Evolutionary conservation across 2,329 filamentous ascomycete genomes (phyloP), one percentile per base, ranked within the genome.

Genomic region (Penicillium vulpinum): DNA sequence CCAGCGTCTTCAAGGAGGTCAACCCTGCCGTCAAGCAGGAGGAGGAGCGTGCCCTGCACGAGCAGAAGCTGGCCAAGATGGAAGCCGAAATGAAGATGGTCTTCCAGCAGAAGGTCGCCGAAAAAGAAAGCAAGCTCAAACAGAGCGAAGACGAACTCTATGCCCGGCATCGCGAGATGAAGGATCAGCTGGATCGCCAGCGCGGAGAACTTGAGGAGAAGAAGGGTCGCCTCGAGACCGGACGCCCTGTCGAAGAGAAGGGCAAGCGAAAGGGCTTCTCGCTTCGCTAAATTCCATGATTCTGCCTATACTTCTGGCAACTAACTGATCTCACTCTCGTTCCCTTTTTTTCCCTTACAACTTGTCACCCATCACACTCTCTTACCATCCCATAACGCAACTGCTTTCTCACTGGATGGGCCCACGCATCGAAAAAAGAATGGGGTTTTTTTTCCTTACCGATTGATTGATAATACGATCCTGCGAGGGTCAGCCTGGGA

Each of bases 21-120:
- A 99, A 99, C 86, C 94, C 94, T 62, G 93, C 94, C 45, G 94
- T 97, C 80, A 99, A 99, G 88, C 94, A 99, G 81, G 94, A 99
- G 78, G 94, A 99, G 81, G 94, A 99, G 84, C 91, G 94, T 71
- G 88, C 90, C 63, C 84, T 99, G 68, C 94, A 99, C 85, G 94
- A 99, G 81, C 92, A 97, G 85, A 99, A 99, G 85, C 91, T 99
- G 69, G 91, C 93, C 78, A 99, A 99, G 91, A 99, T 99, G 94
- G 94, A 99, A 80, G 88, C 92, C 73, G 94, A 99, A 80, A 99
- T 99, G 94, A 99, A 99, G 91, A 96, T 97, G 91, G 94, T 99
- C 68, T 99, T 99, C 91, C 94, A 97, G 78, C 94, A 99, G 78
- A 99, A 99, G 89, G 94, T 99, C 31, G 88, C 91, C 66, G 94